Evolutionary conservation across 345 rosid genomes (phyloP), one percentile per base, ranked within the genome.

Genomic region (Salix dunnii): DNA sequence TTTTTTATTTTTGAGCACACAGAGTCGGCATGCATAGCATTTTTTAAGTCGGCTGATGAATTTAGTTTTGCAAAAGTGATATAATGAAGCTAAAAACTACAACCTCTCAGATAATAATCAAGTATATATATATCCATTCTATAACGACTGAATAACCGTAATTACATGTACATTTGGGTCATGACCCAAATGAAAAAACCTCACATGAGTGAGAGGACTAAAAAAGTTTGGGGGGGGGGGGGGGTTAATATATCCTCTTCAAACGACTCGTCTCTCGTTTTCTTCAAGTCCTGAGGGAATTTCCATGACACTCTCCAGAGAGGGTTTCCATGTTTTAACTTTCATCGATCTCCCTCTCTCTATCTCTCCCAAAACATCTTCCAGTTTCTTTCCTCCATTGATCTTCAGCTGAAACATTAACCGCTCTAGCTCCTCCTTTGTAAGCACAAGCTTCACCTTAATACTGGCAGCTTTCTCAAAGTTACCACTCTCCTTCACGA

Each of bases 381-480:
- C 83, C 16, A 80, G 51, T 78, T 82, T 79, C 84, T 65, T 84
- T 35, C 63, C 85, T 76, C 81, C 43, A 67, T 76, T 64, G 20
- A 13, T 48, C 14, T 82, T 84, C 40, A 89, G 68, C 40, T 85
- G 85, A 72, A 81, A 74, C 87, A 90, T 76, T 76, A 94, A 72
- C 92, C 84, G 83, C 72, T 89, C 90, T 11, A 94, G 71, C 79
- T 94, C 96, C 36, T 92, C 93, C 77, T 82, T 91, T 43, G 89
- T 87, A 77, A 94, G 90, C 74, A 94, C 86, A 72, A 94, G 84
- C 88, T 94, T 92, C 76, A 94, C 87, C 85, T 91, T 91, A 68
- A 85, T 55, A 36, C 89, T 68, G 11, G 69, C 84, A 64, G 84
- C 83, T 72, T 83, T 70, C 28, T 46, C 77, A 20, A 60, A 72